Conservation (phyloP, 345 rosid genomes). For the Populus davidiana region DNA sequence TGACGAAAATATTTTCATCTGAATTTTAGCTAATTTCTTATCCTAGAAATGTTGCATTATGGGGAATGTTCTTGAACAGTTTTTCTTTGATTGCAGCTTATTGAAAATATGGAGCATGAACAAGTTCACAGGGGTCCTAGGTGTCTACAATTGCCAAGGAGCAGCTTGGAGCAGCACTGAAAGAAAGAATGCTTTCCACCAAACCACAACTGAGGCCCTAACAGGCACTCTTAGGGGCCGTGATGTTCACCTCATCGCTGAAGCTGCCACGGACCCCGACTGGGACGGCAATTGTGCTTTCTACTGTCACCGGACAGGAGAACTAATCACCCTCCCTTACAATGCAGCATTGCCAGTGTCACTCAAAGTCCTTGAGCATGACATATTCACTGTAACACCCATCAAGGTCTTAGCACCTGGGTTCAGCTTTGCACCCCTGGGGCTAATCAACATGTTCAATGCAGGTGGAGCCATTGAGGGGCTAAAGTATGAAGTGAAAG, state of each 20-base stretch:
- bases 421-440: constrained; percentile 68
- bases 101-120: constrained; percentile 99
- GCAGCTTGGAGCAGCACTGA: constrained; percentile 82
- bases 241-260: constrained; percentile 75
- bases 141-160: constrained; percentile 95
- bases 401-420: constrained; percentile 48
- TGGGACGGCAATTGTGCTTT: constrained; percentile 70
- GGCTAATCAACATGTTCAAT: constrained; percentile 80
- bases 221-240: constrained; percentile 57
- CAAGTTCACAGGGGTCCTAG: constrained; percentile 85
- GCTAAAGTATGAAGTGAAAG: constrained; percentile 47
- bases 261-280: constrained; percentile 56
- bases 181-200: constrained; percentile 74
- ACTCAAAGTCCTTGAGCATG: constrained; percentile 66
- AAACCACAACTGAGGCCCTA: constrained; percentile 45
- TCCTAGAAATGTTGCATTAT: not conserved
- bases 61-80: not conserved
- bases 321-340: constrained; percentile 53
- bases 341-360: constrained; percentile 70
- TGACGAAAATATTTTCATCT: not conserved
- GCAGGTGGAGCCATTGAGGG: constrained; percentile 81
- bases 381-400: constrained; percentile 63
- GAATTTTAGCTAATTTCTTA: not conserved
- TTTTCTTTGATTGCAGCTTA: constrained; percentile 48
- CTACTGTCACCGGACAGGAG: constrained; percentile 51